phyloP scores from a whole-genome alignment of 2,329 filamentous ascomycete species.

The Aspergillus sp. region DNA sequence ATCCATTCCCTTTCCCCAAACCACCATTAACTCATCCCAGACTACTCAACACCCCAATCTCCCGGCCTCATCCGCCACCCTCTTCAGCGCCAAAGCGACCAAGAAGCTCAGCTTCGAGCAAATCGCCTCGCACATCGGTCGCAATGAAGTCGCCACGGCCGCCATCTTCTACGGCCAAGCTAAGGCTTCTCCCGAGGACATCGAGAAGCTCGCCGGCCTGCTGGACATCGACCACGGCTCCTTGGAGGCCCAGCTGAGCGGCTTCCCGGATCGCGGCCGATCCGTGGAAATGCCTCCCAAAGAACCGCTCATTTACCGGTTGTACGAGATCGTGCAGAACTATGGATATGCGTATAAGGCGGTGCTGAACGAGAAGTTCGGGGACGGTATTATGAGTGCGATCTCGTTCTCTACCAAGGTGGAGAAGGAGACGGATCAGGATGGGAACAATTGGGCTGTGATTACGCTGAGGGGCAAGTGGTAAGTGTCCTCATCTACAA shows the following conservation, averaged over 20 bases:
- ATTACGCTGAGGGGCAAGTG: slow-evolving; percentile 84
- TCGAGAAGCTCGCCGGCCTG: slow-evolving; percentile 63
- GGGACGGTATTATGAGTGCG: slow-evolving; percentile 94
- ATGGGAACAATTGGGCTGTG: slow-evolving; percentile 78
- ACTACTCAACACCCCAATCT: slow-evolving; percentile 55
- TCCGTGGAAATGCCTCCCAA: slow-evolving; percentile 79
- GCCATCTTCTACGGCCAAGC: slow-evolving; percentile 90
- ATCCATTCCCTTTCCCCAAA: background rate
- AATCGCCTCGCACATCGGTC: slow-evolving; percentile 71
- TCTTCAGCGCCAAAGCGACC: slow-evolving; percentile 77
- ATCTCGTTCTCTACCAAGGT: slow-evolving; percentile 89
- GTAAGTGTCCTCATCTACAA: slow-evolving; percentile 47
- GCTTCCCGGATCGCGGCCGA: slow-evolving; percentile 77
- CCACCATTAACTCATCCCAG: slow-evolving; percentile 16
- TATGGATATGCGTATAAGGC: slow-evolving; percentile 97
- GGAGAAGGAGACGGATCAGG: slow-evolving; percentile 86
- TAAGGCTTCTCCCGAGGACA: slow-evolving; percentile 69
- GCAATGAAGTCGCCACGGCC: slow-evolving; percentile 80
- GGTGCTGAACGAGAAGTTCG: slow-evolving; percentile 91
- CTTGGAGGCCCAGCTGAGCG: slow-evolving; percentile 64
- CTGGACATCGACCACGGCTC: slow-evolving; percentile 59
- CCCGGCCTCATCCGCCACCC: slow-evolving; percentile 66
- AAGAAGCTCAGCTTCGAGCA: slow-evolving; percentile 76
- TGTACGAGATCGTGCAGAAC: slow-evolving; percentile 95
- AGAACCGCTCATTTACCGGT: slow-evolving; percentile 82